Base-by-base conservation (phyloP, 2,329 filamentous ascomycete species). In the Pseudopyrenochaeta lycopersici region DNA sequence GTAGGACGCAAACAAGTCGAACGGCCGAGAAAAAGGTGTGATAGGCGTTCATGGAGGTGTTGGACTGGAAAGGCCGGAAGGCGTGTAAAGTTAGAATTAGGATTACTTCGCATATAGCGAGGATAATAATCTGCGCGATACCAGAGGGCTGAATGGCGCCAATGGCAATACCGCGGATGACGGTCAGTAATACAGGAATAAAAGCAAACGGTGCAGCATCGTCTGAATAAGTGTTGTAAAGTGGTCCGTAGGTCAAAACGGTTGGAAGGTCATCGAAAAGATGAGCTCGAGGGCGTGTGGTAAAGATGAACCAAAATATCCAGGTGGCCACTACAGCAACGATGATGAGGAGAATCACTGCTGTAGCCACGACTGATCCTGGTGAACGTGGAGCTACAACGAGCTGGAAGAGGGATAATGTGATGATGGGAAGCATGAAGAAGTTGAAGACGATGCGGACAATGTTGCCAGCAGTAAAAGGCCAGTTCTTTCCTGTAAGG, bases 181-280 rank as follows among this genome's bases (percentile, higher is more conserved):
- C 88, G 4, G 90, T 96, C 54, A 98, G 81, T 30, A 96, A 80
- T 14, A 97, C 87, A 1, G 94, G 93, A 17, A 97, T 88, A 36
- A 97, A 83, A 6, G 94, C 92, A 75, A 96, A 99, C 0, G 91
- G 88, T 7, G 94, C 91, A 0, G 92, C 92, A 72, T 94, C 90
- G 73, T 99, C 95, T 20, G 91, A 95, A 74, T 96, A 98, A 0
- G 95, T 99, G 77, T 99, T 99, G 71, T 99, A 99, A 7, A 99
- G 81, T 4, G 95, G 92, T 0, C 95, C 95, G 66, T 97, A 98
- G 1, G 92, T 84, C 2, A 99, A 82, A 7, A 98, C 88, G 0
- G 92, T 97, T 6, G 92, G 88, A 43, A 99, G 82, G 68, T 98
- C 92, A 76, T 99, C 95, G 73, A 97, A 99, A 9, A 99, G 82